Evolutionary conservation across 805 yeast genomes (phyloP).

Genomic region (Barnettozyma californica): DNA sequence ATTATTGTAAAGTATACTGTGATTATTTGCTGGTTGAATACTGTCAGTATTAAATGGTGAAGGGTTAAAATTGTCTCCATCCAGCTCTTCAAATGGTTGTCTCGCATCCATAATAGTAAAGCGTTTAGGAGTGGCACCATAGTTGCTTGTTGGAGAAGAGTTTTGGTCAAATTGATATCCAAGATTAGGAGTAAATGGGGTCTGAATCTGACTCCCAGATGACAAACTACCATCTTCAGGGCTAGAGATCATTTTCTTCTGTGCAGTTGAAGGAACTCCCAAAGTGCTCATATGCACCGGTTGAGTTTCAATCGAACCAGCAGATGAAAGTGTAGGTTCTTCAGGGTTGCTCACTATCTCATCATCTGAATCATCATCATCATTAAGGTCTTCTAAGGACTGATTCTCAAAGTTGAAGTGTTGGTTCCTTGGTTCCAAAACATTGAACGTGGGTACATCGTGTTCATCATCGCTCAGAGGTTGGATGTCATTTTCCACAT

Average conservation of each 20-base stretch:
- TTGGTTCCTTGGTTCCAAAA: slow-evolving; percentile 11
- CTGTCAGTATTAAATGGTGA: no score
- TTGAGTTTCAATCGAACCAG: neutral
- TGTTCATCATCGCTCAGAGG: slow-evolving; percentile 13
- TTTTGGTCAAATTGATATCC: neutral
- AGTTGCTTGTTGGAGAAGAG: neutral
- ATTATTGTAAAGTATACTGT: slow-evolving; percentile 1
- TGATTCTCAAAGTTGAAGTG: slow-evolving; percentile 9
- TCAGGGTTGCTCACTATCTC: slow-evolving; percentile 1
- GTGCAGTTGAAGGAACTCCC: neutral
- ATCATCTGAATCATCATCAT: slow-evolving; percentile 2
- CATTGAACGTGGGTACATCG: slow-evolving; percentile 15
- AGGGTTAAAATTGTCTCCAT: neutral
- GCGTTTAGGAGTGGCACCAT: slow-evolving; percentile 1
- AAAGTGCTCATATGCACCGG: neutral
- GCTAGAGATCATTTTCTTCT: neutral
- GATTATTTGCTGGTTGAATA: neutral
- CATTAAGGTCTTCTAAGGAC: slow-evolving; percentile 1
- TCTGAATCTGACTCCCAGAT: neutral
- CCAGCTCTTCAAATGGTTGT: neutral
- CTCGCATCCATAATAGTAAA: neutral
- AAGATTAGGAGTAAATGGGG: neutral
- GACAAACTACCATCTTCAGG: neutral
- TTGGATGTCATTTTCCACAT: slow-evolving; percentile 11
- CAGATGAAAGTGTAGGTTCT: neutral